These are phyloP conservation scores for Lecanicillium sp. DNA, from an alignment of 2,329 filamentous ascomycete species.

Conservation along the genomic window DNA sequence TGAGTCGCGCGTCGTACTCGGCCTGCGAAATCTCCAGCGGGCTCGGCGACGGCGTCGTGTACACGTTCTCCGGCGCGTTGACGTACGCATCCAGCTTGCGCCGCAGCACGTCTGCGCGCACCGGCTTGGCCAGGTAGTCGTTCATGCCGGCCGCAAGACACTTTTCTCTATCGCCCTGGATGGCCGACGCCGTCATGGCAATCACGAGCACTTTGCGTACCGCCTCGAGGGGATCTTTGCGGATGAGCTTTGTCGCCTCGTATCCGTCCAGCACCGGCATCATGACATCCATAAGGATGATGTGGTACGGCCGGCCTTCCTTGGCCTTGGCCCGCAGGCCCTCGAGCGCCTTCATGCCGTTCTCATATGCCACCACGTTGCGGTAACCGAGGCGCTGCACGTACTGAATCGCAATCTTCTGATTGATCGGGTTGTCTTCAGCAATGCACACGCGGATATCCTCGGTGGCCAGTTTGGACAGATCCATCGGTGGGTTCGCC, in stretches of 20 bases:
- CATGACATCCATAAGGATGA: slow-evolving; percentile 93
- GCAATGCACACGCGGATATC: slow-evolving; percentile 86
- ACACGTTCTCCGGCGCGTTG: slow-evolving; percentile 28
- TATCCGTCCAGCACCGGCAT: slow-evolving; percentile 94
- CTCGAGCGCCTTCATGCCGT: slow-evolving; percentile 82
- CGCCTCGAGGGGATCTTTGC: slow-evolving; percentile 66
- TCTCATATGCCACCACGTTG: slow-evolving; percentile 78
- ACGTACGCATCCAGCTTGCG: slow-evolving; percentile 65
- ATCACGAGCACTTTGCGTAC: slow-evolving; percentile 87
- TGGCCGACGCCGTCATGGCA: slow-evolving; percentile 93
- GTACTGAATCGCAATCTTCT: slow-evolving; percentile 89
- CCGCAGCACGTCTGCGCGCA: slow-evolving; percentile 81
- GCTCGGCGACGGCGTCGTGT: slow-evolving; percentile 19
- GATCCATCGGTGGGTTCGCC: slow-evolving; percentile 50
- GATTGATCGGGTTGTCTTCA: slow-evolving; percentile 92
- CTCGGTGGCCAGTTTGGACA: slow-evolving; percentile 68
- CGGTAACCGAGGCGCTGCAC: slow-evolving; percentile 79
- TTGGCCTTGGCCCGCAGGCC: slow-evolving; percentile 68
- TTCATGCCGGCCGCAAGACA: slow-evolving; percentile 97
- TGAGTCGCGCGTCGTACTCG: slow-evolving; percentile 11
- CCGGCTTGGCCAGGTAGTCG: slow-evolving; percentile 92
- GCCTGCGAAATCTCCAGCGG: slow-evolving; percentile 15
- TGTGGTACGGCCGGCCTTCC: slow-evolving; percentile 73
- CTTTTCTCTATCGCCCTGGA: slow-evolving; percentile 90
- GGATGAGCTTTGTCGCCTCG: slow-evolving; percentile 78